Evolutionary conservation across 228 moss, liverwort and hornwort species (phyloP).

Genomic region (Sphagnum fallax): DNA sequence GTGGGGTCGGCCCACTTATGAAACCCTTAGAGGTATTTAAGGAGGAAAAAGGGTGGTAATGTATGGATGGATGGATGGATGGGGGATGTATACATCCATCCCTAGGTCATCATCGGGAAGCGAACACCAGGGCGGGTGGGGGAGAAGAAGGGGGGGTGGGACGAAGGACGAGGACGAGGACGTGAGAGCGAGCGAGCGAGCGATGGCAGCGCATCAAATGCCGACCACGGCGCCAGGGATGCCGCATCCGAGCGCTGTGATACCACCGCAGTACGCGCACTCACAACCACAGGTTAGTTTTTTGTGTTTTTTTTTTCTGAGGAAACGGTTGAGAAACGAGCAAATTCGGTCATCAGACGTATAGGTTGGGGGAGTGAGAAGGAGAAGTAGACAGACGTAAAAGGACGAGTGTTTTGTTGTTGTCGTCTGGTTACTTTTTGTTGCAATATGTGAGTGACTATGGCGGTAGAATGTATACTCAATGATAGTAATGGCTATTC

Average conservation of each 20-base stretch:
- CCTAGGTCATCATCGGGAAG: too few species aligned
- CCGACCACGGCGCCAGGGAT: constrained; percentile 29
- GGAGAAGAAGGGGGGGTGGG: too few species aligned
- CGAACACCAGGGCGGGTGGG: too few species aligned
- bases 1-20: too few species aligned
- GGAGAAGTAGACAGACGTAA: not conserved
- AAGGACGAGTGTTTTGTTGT: not conserved
- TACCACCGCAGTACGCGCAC: not conserved
- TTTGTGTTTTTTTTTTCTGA: not conserved
- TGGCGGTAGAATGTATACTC: not conserved
- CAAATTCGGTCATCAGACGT: too few species aligned
- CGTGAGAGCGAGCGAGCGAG: not conserved
- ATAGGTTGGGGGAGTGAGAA: too few species aligned
- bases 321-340: too few species aligned
- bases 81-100: too few species aligned
- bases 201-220: constrained; percentile 43
- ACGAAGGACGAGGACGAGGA: too few species aligned
- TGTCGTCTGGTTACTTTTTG: not conserved
- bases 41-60: too few species aligned
- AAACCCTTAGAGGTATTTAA: too few species aligned
- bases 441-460: not conserved
- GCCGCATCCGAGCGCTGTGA: constrained; percentile 27
- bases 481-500: not conserved
- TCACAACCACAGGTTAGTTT: not conserved
- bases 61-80: too few species aligned